phyloP scores from a whole-genome alignment of 176 grass and related monocot genomes.

The Aegilops tauschii region DNA sequence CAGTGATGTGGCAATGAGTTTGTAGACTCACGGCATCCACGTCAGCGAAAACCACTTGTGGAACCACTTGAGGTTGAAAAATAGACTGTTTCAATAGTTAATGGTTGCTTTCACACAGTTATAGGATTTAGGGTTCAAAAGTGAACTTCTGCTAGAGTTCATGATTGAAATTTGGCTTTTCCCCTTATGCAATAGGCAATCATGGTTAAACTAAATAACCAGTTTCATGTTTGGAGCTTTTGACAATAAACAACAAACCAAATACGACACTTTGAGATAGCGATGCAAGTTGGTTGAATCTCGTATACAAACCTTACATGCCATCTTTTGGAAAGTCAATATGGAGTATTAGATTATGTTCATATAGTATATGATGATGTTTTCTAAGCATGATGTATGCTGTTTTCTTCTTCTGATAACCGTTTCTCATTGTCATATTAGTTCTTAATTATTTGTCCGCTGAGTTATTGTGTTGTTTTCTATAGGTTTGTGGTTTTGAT shows the following conservation, averaged over 20 bases:
- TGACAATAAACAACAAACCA: not conserved
- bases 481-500: slow-evolving; percentile 98
- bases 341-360: not conserved
- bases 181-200: not conserved
- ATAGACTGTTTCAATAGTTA: not conserved
- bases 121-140: not conserved
- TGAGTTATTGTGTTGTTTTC: slow-evolving; percentile 20
- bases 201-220: not conserved
- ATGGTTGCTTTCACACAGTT: not conserved
- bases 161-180: not conserved
- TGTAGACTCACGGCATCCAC: not conserved
- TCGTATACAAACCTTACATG: not conserved
- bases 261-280: not conserved
- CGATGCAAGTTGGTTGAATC: not conserved
- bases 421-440: not conserved
- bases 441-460: slow-evolving; percentile 23
- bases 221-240: not conserved
- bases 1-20: not conserved
- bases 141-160: not conserved
- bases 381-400: not conserved
- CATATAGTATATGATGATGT: not conserved
- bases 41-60: not conserved
- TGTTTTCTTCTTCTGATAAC: not conserved
- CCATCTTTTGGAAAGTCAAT: not conserved
- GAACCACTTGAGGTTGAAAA: not conserved